Evolutionary conservation across 495 filamentous ascomycete species (phyloP), one percentile per base, ranked within the genome.

Genomic region (Tuber brumale): DNA sequence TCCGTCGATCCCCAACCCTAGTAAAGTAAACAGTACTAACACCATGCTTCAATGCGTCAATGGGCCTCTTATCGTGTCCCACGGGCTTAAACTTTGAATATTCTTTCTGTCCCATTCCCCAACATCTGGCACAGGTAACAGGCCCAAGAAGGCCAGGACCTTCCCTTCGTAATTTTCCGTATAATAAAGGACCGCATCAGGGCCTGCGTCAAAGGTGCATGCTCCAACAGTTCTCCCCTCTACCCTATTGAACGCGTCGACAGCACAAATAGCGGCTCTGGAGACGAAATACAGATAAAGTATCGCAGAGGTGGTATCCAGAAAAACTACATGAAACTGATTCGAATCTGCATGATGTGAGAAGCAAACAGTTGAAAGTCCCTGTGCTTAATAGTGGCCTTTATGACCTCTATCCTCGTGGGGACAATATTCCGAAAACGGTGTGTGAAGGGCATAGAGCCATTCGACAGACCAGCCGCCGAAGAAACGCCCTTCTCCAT

Each of bases 141-240:
- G 80, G 83, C 90, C 90, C 83, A 97, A 91, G 3, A 89, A 88
- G 10, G 92, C 94, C 0, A 91, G 86, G 27, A 99, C 92, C 7
- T 88, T 83, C 41, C 85, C 87, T 72, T 90, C 88, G 79, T 94
- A 88, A 87, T 92, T 86, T 84, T 93, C 92, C 42, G 92, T 88
- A 78, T 94, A 97, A 85, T 97, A 99, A 69, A 99, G 90, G 42
- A 99, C 95, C 44, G 92, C 92, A 83, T 99, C 98, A 78, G 95
- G 96, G 69, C 95, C 95, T 2, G 95, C 96, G 84, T 98, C 96
- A 82, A 97, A 99, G 0, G 96, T 98, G 84, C 98, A 99, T 31
- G 95, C 95, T 16, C 92, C 92, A 6, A 97, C 88, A 2, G 87
- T 89, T 85, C 88, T 90, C 69, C 92, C 92, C n/a, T 88, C 89